Base-by-base conservation (phyloP, 345 rosid species). In the Kandelia obovata region DNA sequence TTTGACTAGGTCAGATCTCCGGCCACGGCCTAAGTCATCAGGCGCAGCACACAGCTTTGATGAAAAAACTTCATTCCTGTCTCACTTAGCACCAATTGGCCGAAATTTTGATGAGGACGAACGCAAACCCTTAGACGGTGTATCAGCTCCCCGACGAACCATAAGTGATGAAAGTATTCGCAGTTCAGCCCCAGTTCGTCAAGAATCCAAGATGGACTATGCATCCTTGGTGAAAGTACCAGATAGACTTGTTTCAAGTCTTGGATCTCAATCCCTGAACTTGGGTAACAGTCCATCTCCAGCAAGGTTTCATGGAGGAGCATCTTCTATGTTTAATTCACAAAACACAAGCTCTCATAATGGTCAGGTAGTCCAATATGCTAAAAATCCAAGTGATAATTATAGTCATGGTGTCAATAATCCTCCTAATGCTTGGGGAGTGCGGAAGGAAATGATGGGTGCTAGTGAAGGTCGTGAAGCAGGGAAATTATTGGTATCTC, bases 101-200 rank as follows among this genome's bases (percentile, higher is more conserved):
- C 27, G 52, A 62, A 75, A 73, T 65, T 80, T 76, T 73, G 78
- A 76, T 31, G 73, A 70, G 70, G 77, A 72, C 43, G 83, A 75
- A 31, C 58, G 65, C 6, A 75, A 65, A 52, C 79, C 83, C 8
- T 56, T 79, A 31, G 67, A 37, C 27, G 59, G 66, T 17, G 11
- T 5, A 20, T 58, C 70, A 9, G 66, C 67, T 57, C 57, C 72
- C 13, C 27, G 64, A 43, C 49, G 17, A 8, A 72, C 70, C 2
- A 53, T 71, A 8, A 68, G 60, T 16, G 72, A 74, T 32, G 73
- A 67, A 27, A 79, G 31, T 26, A 7, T 65, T 53, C 30, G 25
- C 4, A 25, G 57, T 32, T 34, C 57, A 8, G 21, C 51, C 4
- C 17, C 62, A 4, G n/a, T 74, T 51, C 60, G 46, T 17, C 60